These are phyloP conservation scores for Exophiala alcalophila DNA, from an alignment of 2,329 filamentous ascomycete genomes.

Conservation along the genomic window DNA sequence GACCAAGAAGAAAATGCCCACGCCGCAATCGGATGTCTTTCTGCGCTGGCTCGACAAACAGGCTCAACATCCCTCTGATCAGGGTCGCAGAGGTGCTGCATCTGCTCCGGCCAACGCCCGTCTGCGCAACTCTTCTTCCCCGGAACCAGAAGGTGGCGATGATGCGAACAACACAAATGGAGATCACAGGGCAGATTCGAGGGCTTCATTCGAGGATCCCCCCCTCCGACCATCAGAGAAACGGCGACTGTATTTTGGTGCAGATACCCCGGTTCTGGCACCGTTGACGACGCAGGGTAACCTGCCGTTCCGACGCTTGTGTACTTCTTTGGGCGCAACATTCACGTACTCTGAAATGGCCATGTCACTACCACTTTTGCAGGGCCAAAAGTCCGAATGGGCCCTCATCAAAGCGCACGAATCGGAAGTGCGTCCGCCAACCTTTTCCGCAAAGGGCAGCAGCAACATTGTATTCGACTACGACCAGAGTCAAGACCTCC, in stretches of 20 bases:
- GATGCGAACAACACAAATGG: constrained; percentile 45
- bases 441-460: constrained; percentile 51
- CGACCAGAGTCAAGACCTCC: constrained; percentile 76
- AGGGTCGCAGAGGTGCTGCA: constrained; percentile 42
- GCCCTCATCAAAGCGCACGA: constrained; percentile 89
- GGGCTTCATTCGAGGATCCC: constrained; percentile 78
- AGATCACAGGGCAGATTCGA: constrained; percentile 62
- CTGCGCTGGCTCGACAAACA: constrained; percentile 73
- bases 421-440: constrained; percentile 71
- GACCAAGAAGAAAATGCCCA: constrained; percentile 66
- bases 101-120: constrained; percentile 26
- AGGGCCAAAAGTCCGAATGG: constrained; percentile 91
- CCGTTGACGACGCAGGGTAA: constrained; percentile 97
- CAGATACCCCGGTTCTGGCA: constrained; percentile 88
- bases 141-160: constrained; percentile 34
- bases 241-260: constrained; percentile 85
- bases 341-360: constrained; percentile 99
- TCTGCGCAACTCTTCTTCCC: constrained; percentile 30
- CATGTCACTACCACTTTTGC: constrained; percentile 81
- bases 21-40: constrained; percentile 72
- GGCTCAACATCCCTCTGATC: constrained; percentile 37
- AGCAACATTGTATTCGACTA: constrained; percentile 67
- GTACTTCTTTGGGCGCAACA: constrained; percentile 82
- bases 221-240: constrained; percentile 92
- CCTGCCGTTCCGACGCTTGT: constrained; percentile 86